Conservation (phyloP, 2,329 filamentous ascomycete species). For the Scopulariopsis brevicaulis region DNA sequence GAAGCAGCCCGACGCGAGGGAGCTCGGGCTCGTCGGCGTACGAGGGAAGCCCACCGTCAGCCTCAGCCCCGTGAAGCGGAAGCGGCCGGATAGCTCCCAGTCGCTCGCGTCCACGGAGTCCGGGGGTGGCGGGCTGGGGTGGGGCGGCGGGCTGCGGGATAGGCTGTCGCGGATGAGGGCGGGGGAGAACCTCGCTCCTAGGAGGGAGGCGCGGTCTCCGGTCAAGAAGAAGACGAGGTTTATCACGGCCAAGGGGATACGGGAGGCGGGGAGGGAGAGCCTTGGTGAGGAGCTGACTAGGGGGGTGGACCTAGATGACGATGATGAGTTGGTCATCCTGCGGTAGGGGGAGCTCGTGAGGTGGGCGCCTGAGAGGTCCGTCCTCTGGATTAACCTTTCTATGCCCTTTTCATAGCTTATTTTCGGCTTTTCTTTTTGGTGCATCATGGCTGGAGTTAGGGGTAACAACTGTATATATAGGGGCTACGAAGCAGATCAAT, state of each 20-base stretch:
- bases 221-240: conserved; percentile 69
- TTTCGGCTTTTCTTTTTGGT: neutral
- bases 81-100: conserved; percentile 39
- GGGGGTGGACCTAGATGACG: conserved; percentile 19
- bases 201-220: conserved; percentile 24
- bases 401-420: neutral
- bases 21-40: conserved; percentile 25
- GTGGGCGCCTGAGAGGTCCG: neutral
- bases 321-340: conserved; percentile 39
- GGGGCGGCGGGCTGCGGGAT: conserved; percentile 41
- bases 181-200: conserved; percentile 34
- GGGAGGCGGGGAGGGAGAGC: conserved; percentile 66
- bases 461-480: neutral
- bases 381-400: neutral
- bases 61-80: conserved; percentile 50
- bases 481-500: neutral
- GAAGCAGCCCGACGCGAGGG: conserved; percentile 19
- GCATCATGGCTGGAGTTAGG: neutral
- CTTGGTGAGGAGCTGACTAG: conserved; percentile 40
- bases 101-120: conserved; percentile 18
- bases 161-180: conserved; percentile 53
- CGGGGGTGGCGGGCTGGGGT: conserved; percentile 30
- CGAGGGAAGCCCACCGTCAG: conserved; percentile 31
- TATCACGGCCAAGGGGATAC: conserved; percentile 65
- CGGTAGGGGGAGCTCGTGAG: conserved; percentile 8